Conservation (phyloP, 2,329 filamentous ascomycete genomes). For the Falciphora oryzae region DNA sequence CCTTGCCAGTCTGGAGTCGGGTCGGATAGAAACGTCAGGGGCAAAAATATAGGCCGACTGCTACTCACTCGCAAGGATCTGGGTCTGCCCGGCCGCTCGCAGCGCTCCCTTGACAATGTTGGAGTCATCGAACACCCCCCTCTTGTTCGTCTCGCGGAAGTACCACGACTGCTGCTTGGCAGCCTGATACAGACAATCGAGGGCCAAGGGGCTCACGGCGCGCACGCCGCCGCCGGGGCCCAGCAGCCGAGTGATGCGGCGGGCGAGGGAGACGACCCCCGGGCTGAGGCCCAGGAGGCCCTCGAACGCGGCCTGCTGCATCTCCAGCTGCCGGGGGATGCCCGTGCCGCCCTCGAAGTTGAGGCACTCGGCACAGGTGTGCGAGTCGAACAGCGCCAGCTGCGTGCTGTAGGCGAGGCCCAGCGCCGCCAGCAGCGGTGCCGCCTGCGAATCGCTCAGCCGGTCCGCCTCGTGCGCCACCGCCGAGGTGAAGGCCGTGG, state of each 20-base stretch:
- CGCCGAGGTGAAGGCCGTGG: slow-evolving; percentile 10
- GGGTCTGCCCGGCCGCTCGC: slow-evolving; percentile 2
- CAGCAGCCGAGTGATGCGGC: neutral
- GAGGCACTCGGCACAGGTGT: slow-evolving; percentile 13
- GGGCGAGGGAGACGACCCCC: slow-evolving; percentile 9
- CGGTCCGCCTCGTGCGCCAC: slow-evolving; percentile 8
- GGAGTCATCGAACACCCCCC: slow-evolving; percentile 1
- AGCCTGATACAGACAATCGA: slow-evolving; percentile 12
- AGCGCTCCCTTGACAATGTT: slow-evolving; percentile 4
- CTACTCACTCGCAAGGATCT: slow-evolving; percentile 11
- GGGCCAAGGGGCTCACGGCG: slow-evolving; percentile 10
- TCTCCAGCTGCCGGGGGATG: slow-evolving; percentile 12
- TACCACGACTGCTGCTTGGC: slow-evolving; percentile 13
- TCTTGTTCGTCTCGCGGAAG: slow-evolving; percentile 9
- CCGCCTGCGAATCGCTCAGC: slow-evolving; percentile 6
- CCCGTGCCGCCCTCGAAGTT: slow-evolving; percentile 11
- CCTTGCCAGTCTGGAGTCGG: too few relatives aligned
- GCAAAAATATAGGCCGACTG: neutral
- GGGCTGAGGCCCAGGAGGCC: slow-evolving; percentile 10
- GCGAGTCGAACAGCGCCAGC: slow-evolving; percentile 13
- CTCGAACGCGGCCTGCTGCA: slow-evolving; percentile 12
- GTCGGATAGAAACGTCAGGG: too few relatives aligned
- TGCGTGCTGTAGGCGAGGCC: slow-evolving; percentile 13
- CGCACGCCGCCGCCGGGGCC: slow-evolving; percentile 9
- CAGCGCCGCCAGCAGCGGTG: slow-evolving; percentile 9